Evolutionary conservation across 1,139 yeast genomes (phyloP), one percentile per base, ranked within the genome.

Genomic region (Protomyces macrosporus): DNA sequence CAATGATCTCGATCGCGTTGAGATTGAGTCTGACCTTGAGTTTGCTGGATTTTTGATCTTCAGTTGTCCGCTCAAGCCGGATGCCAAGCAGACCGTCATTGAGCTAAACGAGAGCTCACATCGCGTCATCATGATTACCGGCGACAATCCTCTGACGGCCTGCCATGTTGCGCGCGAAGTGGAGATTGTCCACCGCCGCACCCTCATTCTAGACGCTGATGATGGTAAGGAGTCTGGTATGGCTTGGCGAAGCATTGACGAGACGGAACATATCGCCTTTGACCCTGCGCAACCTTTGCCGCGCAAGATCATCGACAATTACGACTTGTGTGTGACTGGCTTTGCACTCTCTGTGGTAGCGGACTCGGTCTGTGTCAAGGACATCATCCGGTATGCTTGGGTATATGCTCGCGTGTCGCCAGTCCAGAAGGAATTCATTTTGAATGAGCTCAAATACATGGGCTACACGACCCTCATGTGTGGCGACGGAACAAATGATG

Each of bases 401-500:
- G 89, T 95, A 61, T 95, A 90, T 74, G 97, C 98, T 58, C 88
- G 99, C 78, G 98, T 95, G 48, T 93, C 98, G 6, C 98, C 99
- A 55, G 74, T 87, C 42, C 98, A 93, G 79, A 95, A 93, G 78
- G 98, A 93, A 77, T 90, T 87, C 70, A 85, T 93, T 71, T 80
- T 95, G 72, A 87, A 86, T 68, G 83, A 90, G 53, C 82, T 90
- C 74, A 93, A 93, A 75, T 87, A 85, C 66, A 84, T 90, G 74
- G 98, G 97, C 40, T 93, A 91, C 76, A 87, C 84, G 72, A 93
- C 98, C 40, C 82, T 95, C 71, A 93, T 93, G 99, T 93, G 98
- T 78, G 99, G 99, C 80, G 99, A 93, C 77, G 99, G 99, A 77
- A 93, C 99, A 40, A 93, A 93, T 75, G 99, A 93, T 80, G 98